phyloP scores from a whole-genome alignment of 2,329 filamentous ascomycete species.

The Coniochaeta sp. region DNA sequence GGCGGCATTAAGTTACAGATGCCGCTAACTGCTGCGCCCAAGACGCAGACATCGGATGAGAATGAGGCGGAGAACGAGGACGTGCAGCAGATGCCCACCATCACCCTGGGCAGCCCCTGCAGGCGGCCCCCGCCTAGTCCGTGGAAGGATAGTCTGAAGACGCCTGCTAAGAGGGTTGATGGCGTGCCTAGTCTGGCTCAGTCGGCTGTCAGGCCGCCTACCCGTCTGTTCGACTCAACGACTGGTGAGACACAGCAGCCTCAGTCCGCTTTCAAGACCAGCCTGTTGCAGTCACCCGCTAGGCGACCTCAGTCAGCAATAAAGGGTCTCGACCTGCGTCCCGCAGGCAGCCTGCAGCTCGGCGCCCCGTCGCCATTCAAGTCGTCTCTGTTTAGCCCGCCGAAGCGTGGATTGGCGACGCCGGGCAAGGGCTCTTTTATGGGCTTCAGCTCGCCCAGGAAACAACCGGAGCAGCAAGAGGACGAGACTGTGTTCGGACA shows the following conservation, averaged over 20 bases:
- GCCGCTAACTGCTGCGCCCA: constrained; percentile 21
- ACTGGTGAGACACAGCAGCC: constrained; percentile 13
- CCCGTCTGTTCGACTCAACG: background rate
- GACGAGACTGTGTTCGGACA: constrained; percentile 11
- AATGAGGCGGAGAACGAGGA: constrained; percentile 12
- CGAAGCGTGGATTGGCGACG: constrained; percentile 20
- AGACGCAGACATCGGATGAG: constrained; percentile 15
- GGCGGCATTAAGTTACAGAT: constrained; percentile 45
- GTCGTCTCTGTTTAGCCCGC: constrained; percentile 37
- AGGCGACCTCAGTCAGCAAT: constrained; percentile 41
- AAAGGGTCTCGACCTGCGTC: constrained; percentile 26
- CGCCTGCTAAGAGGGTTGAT: constrained; percentile 49
- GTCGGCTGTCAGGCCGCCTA: constrained; percentile 9
- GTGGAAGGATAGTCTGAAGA: constrained; percentile 47
- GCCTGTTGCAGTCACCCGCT: constrained; percentile 41
- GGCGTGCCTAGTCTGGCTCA: constrained; percentile 21
- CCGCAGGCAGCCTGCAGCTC: constrained; percentile 17
- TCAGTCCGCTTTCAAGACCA: constrained; percentile 29
- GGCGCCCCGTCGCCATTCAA: constrained; percentile 33
- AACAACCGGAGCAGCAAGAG: constrained; percentile 16
- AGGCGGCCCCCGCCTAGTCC: constrained; percentile 45
- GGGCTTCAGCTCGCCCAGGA: constrained; percentile 16
- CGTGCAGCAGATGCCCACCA: constrained; percentile 22
- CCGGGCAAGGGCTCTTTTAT: constrained; percentile 7
- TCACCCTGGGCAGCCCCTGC: constrained; percentile 47